Evolutionary conservation across 768 basidiomycete species (phyloP).

Genomic region (Tylopilus intermedius): DNA sequence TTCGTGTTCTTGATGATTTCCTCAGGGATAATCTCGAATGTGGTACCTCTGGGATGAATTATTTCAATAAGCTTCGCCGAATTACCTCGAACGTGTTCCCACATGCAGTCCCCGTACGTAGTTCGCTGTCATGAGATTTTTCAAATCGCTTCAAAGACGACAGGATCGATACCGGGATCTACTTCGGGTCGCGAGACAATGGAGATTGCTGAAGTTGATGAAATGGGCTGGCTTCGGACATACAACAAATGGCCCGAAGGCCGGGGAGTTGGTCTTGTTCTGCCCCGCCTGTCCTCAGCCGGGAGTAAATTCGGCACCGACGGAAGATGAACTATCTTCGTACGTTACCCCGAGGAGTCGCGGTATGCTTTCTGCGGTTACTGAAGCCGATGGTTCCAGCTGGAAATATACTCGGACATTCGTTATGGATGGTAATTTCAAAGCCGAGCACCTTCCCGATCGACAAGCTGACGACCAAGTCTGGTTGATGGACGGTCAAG

Average conservation of each 20-base stretch:
- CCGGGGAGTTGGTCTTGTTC: conserved; percentile 4
- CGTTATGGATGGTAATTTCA: neutral
- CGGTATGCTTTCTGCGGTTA: too few species aligned
- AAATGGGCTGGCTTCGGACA: conserved; percentile 19
- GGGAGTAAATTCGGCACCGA: too few species aligned
- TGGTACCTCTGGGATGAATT: neutral
- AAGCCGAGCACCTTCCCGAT: neutral
- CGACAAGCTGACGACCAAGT: neutral
- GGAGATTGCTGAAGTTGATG: conserved; percentile 15
- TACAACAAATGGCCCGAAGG: neutral
- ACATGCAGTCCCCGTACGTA: neutral
- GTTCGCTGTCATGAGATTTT: too few species aligned
- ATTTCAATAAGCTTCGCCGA: neutral
- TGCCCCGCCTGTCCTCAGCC: conserved; percentile 22
- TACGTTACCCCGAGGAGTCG: too few species aligned
- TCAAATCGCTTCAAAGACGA: too few species aligned
- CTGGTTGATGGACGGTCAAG: neutral
- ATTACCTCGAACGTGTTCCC: conserved; percentile 5
- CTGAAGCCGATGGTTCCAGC: neutral
- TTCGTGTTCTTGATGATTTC: conserved; percentile 19
- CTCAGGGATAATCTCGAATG: conserved; percentile 19
- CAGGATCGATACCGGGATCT: conserved; percentile 20
- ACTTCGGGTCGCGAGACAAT: conserved; percentile 8
- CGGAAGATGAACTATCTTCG: too few species aligned
- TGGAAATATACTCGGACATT: neutral